These are phyloP conservation scores for Sphagnum contortum DNA, from an alignment of 225 moss, liverwort and hornwort genomes.

Conservation along the genomic window DNA sequence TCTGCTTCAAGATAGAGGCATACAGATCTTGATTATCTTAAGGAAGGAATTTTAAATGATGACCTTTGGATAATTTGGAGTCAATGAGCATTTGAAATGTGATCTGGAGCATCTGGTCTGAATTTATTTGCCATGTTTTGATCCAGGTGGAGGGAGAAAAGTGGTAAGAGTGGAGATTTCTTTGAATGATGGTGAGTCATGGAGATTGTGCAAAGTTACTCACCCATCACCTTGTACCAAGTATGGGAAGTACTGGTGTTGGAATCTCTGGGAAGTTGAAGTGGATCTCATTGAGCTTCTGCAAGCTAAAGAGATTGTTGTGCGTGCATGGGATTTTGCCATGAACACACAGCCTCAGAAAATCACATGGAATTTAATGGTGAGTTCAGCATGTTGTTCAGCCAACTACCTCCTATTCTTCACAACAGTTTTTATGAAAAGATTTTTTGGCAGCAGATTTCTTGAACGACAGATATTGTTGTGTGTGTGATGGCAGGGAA, in stretches of 20 bases:
- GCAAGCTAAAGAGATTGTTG: conserved; percentile 62
- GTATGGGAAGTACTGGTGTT: conserved; percentile 90
- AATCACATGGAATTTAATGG: conserved; percentile 96
- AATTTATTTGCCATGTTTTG: too few species aligned
- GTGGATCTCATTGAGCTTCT: conserved; percentile 68
- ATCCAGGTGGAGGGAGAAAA: conserved; percentile 76
- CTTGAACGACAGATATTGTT: background rate
- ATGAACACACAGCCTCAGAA: conserved; percentile 82
- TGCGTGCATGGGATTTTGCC: conserved; percentile 78
- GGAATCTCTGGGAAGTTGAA: conserved; percentile 77
- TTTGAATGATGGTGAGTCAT: conserved; percentile 56
- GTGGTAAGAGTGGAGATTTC: conserved; percentile 73
- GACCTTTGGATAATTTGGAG: too few species aligned
- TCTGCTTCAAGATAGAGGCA: too few species aligned
- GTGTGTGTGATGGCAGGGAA: conserved; percentile 42
- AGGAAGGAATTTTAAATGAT: too few species aligned
- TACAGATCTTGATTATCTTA: too few species aligned
- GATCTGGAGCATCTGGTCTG: too few species aligned
- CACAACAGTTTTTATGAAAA: too few species aligned
- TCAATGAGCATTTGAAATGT: too few species aligned
- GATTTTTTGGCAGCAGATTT: too few species aligned
- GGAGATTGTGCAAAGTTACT: conserved; percentile 56
- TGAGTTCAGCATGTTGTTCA: conserved; percentile 5
- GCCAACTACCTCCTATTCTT: too few species aligned
- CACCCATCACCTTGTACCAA: conserved; percentile 58